These are phyloP conservation scores for Apiospora arundinis DNA, from an alignment of 2,329 filamentous ascomycete species.

Conservation along the genomic window DNA sequence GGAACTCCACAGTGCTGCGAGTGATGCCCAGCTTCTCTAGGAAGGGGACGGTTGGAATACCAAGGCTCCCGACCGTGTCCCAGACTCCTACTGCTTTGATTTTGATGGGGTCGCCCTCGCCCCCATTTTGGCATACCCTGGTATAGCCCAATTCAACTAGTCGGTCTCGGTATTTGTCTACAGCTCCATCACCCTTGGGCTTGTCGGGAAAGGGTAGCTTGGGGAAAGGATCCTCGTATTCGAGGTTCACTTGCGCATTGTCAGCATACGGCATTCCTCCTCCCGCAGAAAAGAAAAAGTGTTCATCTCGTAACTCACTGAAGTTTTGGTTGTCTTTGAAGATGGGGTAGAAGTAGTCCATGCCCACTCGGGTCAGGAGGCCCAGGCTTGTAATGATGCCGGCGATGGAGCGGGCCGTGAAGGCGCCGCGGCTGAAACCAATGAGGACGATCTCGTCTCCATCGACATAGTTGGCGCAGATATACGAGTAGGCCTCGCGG, in stretches of 20 bases:
- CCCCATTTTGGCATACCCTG: constrained; percentile 47
- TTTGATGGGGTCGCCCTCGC: constrained; percentile 44
- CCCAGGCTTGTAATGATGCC: constrained; percentile 59
- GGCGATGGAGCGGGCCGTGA: constrained; percentile 62
- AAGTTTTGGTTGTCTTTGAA: constrained; percentile 64
- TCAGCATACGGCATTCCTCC: not conserved
- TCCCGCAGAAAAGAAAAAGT: not conserved
- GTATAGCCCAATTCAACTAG: constrained; percentile 52
- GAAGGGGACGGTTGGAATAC: constrained; percentile 38
- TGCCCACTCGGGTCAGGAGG: constrained; percentile 57
- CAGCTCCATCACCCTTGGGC: constrained; percentile 51
- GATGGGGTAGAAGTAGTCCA: constrained; percentile 61
- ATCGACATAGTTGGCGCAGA: constrained; percentile 66
- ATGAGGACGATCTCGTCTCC: constrained; percentile 63
- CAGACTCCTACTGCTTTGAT: constrained; percentile 48
- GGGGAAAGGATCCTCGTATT: constrained; percentile 56
- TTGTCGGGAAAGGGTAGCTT: constrained; percentile 54
- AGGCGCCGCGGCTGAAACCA: constrained; percentile 65
- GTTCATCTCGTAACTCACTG: constrained; percentile 29
- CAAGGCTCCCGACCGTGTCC: constrained; percentile 56
- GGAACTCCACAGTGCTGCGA: constrained; percentile 45
- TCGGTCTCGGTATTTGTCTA: constrained; percentile 49
- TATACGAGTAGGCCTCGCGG: constrained; percentile 66
- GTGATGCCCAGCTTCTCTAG: constrained; percentile 54
- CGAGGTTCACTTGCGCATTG: constrained; percentile 39